phyloP scores from a whole-genome alignment of 345 rosid genomes.

The Eucalyptus erythrocorys region DNA sequence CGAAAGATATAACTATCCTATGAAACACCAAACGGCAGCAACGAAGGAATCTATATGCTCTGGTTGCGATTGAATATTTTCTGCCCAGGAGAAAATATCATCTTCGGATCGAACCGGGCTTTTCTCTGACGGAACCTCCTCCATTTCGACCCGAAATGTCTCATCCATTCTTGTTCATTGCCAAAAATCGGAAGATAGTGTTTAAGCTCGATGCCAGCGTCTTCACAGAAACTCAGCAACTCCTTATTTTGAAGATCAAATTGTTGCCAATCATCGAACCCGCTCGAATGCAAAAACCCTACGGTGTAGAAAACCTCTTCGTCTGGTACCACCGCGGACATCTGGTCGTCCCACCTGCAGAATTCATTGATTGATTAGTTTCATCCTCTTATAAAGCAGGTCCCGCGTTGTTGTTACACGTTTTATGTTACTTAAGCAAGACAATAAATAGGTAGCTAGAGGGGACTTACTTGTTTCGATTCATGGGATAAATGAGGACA shows the following conservation, averaged over 20 bases:
- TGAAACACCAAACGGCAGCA: neutral
- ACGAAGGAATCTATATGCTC: neutral
- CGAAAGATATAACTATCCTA: neutral
- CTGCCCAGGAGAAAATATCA: slow-evolving; percentile 76
- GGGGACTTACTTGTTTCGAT: slow-evolving; percentile 44
- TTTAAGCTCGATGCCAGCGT: slow-evolving; percentile 39
- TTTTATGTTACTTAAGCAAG: neutral
- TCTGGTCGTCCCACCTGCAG: slow-evolving; percentile 75
- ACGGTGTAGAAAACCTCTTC: slow-evolving; percentile 78
- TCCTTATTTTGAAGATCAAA: slow-evolving; percentile 49
- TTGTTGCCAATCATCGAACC: slow-evolving; percentile 37
- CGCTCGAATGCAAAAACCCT: slow-evolving; percentile 65
- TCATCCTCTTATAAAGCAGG: neutral
- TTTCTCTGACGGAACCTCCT: slow-evolving; percentile 33
- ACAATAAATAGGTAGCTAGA: neutral
- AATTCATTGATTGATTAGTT: neutral
- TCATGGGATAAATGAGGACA: slow-evolving; percentile 79
- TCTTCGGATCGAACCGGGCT: slow-evolving; percentile 68
- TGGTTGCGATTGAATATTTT: slow-evolving; percentile 36
- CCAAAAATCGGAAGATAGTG: slow-evolving; percentile 56
- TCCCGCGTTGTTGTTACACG: neutral
- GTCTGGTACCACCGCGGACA: slow-evolving; percentile 57
- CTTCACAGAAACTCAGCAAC: slow-evolving; percentile 41
- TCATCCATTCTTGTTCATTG: slow-evolving; percentile 40
- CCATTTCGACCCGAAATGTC: slow-evolving; percentile 88